These are phyloP conservation scores for Termitomyces sp. DNA, from an alignment of 768 basidiomycete genomes.

Conservation along the genomic window DNA sequence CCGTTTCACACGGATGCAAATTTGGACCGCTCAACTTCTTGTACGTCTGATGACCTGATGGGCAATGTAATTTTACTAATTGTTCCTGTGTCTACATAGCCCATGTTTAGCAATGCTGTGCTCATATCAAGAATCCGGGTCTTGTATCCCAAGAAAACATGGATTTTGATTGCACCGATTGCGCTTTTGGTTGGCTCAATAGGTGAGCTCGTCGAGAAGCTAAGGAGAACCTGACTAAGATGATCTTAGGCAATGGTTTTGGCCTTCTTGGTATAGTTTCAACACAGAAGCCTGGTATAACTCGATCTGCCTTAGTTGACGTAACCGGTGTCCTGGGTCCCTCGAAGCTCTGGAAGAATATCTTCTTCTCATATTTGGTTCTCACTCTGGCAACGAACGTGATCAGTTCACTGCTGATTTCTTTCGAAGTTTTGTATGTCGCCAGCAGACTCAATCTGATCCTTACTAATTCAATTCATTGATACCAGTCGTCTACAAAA, in stretches of 20 bases:
- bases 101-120: conserved; percentile 11
- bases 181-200: conserved; percentile 8
- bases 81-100: not conserved
- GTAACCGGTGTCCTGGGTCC: conserved; percentile 1
- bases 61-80: not conserved
- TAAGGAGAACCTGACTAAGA: not conserved
- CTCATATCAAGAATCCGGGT: conserved; percentile 5
- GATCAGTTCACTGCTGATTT: conserved; percentile 1
- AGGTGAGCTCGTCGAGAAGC: not conserved
- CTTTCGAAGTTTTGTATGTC: conserved; percentile 1
- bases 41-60: not conserved
- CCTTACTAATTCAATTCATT: not conserved
- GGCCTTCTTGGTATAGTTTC: conserved; percentile 10
- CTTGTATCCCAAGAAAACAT: not conserved
- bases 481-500: not conserved
- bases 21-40: conserved; percentile 11
- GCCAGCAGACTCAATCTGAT: not conserved
- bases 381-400: conserved; percentile 9
- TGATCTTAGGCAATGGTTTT: conserved; percentile 6
- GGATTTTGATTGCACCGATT: conserved; percentile 1
- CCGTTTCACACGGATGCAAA: conserved; percentile 9
- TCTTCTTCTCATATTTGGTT: conserved; percentile 8
- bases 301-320: not conserved
- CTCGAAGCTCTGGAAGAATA: conserved; percentile 2
- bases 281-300: not conserved